A percentile compares a stretch with the other conserved stretches of the same genome.
Conservation (phyloP, 1,284 basidiomycete species). For the Rhodofomes roseus region DNA sequence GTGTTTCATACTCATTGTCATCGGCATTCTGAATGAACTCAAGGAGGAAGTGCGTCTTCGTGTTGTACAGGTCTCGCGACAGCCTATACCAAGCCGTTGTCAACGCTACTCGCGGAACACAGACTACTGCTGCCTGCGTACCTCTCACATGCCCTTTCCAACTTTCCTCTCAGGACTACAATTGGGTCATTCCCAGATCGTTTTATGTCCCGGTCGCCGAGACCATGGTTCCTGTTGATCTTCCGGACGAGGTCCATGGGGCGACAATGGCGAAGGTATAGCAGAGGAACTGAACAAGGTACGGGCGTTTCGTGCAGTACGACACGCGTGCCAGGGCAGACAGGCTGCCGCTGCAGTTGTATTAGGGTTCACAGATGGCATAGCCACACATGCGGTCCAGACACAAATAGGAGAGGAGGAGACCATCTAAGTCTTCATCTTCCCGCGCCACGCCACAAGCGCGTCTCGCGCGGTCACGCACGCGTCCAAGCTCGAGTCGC, state of each 20-base stretch:
- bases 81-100: background rate
- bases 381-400: too few species aligned
- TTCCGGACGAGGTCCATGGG: background rate
- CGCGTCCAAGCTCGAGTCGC: too few species aligned
- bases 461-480: too few species aligned
- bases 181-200: background rate
- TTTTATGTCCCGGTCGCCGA: background rate
- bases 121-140: background rate
- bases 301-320: background rate
- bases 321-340: background rate
- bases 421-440: too few species aligned
- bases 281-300: background rate
- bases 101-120: background rate
- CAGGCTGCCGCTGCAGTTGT: background rate
- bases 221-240: background rate
- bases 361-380: background rate
- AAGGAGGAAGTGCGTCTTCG: constrained; percentile 1
- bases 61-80: background rate
- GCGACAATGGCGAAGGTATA: background rate
- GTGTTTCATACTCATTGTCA: background rate
- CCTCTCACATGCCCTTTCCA: background rate
- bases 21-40: constrained; percentile 1
- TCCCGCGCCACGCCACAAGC: too few species aligned
- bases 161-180: background rate
- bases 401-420: too few species aligned